A percentile compares a stretch with the other conserved stretches of the same genome.
Evolutionary conservation across 345 rosid species (phyloP).

Genomic region (Populus tremula): DNA sequence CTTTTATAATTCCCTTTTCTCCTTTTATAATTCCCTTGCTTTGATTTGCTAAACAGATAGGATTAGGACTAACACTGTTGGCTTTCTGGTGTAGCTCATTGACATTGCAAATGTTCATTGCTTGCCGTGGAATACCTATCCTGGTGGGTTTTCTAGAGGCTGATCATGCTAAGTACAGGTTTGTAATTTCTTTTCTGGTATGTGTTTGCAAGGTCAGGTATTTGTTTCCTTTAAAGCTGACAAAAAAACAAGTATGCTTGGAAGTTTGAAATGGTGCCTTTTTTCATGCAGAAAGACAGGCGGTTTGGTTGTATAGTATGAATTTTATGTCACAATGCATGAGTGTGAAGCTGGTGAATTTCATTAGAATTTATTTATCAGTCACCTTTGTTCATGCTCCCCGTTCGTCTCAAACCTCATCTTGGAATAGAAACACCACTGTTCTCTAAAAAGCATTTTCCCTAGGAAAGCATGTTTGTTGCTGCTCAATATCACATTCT

Average conservation of each 20-base stretch:
- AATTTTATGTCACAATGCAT: background rate
- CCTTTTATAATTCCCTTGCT: constrained; percentile 8
- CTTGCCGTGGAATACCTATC: constrained; percentile 93
- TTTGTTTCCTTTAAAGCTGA: background rate
- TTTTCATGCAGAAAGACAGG: background rate
- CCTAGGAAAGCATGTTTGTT: background rate
- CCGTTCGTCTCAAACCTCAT: background rate
- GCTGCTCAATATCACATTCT: background rate
- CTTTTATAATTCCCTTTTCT: constrained; percentile 12
- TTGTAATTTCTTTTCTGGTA: constrained; percentile 17
- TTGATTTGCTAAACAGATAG: background rate
- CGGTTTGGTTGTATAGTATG: background rate
- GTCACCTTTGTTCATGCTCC: background rate
- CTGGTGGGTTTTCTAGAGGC: constrained; percentile 94
- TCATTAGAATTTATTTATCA: background rate
- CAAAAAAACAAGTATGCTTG: background rate
- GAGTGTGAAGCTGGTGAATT: background rate
- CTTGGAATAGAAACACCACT: background rate
- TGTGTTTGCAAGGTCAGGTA: background rate
- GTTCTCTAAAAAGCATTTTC: background rate
- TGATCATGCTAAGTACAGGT: constrained; percentile 97
- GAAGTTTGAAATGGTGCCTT: background rate
- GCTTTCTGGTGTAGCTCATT: constrained; percentile 59
- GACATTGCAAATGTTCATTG: constrained; percentile 98
- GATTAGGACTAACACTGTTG: constrained; percentile 28